A percentile compares a stretch with the other conserved stretches of the same genome.
phyloP scores from a whole-genome alignment of 2,329 filamentous ascomycete species.

The Sordariomycetes sp. region DNA sequence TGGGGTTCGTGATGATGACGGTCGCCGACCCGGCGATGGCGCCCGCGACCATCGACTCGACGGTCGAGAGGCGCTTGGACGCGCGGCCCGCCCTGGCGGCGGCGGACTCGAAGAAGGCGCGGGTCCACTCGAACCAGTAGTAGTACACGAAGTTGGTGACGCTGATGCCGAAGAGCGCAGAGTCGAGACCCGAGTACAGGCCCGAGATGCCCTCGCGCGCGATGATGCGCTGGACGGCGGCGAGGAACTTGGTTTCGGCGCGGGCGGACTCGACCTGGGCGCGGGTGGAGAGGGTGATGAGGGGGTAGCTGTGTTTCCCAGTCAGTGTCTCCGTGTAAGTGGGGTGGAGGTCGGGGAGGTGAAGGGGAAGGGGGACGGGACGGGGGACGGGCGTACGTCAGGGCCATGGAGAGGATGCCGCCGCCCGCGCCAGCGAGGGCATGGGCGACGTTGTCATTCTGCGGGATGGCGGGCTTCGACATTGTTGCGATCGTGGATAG shows the following conservation, averaged over 20 bases:
- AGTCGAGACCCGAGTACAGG: conserved; percentile 86
- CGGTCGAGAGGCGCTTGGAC: conserved; percentile 71
- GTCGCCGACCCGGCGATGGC: conserved; percentile 89
- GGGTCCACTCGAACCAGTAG: conserved; percentile 99
- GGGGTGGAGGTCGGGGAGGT: no score
- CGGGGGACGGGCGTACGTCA: conserved; percentile 52
- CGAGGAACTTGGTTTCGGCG: conserved; percentile 70
- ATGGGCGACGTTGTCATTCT: conserved; percentile 95
- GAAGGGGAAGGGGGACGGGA: no score
- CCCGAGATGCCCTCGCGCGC: conserved; percentile 81
- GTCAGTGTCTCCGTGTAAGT: background rate
- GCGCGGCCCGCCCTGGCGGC: conserved; percentile 60
- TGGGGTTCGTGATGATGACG: conserved; percentile 92
- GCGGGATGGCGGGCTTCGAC: conserved; percentile 52
- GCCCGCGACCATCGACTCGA: conserved; percentile 91
- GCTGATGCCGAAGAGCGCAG: conserved; percentile 91
- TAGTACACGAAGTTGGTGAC: conserved; percentile 99
- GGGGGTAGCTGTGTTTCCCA: conserved; percentile 57
- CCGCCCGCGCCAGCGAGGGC: conserved; percentile 87
- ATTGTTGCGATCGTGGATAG: conserved; percentile 18
- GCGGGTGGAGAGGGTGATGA: conserved; percentile 93
- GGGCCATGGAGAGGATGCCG: conserved; percentile 85
- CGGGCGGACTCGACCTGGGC: conserved; percentile 96
- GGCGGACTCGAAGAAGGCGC: conserved; percentile 70
- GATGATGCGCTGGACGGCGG: conserved; percentile 75